Evolutionary conservation across 345 rosid genomes (phyloP).

Genomic region (Aquilaria malaccensis): DNA sequence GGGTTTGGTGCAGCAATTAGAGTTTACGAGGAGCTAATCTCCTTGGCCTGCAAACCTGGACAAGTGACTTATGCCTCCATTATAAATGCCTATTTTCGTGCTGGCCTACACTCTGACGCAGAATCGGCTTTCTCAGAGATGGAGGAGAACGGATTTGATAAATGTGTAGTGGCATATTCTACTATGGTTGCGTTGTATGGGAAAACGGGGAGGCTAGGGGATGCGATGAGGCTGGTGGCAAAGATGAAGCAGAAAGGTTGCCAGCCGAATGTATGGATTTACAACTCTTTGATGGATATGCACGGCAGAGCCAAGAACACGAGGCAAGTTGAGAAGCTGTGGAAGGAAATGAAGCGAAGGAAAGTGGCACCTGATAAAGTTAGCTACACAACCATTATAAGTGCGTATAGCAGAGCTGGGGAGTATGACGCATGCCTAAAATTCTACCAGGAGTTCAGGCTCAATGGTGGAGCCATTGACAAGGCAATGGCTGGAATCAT

Average conservation of each 20-base stretch:
- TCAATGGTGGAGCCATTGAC: conserved; percentile 48
- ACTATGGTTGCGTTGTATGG: conserved; percentile 79
- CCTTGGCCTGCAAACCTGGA: conserved; percentile 57
- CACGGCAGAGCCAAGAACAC: conserved; percentile 61
- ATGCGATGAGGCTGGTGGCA: conserved; percentile 66
- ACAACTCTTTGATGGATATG: conserved; percentile 79
- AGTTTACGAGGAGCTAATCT: conserved; percentile 45
- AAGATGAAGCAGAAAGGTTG: conserved; percentile 77
- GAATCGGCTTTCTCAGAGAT: conserved; percentile 58
- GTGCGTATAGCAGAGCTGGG: conserved; percentile 56
- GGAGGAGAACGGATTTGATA: conserved; percentile 60
- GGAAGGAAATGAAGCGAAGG: conserved; percentile 80
- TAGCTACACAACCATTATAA: conserved; percentile 63
- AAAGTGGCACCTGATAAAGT: conserved; percentile 69
- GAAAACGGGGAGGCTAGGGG: conserved; percentile 48
- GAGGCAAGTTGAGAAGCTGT: conserved; percentile 68
- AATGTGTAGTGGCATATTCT: conserved; percentile 76
- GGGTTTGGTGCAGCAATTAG: conserved; percentile 46
- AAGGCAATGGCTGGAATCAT: conserved; percentile 75
- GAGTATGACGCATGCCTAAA: conserved; percentile 54
- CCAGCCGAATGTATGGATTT: conserved; percentile 73
- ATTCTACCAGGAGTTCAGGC: conserved; percentile 55
- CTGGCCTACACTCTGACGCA: conserved; percentile 50
- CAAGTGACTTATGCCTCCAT: conserved; percentile 83
- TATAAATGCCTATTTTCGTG: conserved; percentile 57